Evolutionary conservation across 305 asterid genomes (phyloP).

Genomic region (Withania somnifera): DNA sequence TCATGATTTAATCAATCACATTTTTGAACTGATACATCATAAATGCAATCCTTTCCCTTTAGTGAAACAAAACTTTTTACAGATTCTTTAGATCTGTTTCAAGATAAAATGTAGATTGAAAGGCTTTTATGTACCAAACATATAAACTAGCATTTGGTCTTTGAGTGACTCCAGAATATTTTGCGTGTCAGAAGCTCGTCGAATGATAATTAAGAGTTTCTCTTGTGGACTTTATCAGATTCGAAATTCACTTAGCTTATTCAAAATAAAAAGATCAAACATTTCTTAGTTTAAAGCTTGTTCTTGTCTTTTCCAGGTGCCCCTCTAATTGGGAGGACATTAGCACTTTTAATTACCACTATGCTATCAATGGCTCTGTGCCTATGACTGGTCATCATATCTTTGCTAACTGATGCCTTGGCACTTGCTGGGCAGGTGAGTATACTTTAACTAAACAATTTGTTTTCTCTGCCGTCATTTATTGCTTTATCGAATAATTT

Average conservation of each 20-base stretch:
- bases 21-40: neutral
- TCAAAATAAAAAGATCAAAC: neutral
- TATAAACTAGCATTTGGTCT: neutral
- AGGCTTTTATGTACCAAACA: neutral
- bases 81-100: neutral
- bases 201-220: neutral
- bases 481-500: neutral
- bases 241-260: neutral
- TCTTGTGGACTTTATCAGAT: neutral
- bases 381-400: conserved; percentile 89
- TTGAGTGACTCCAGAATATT: neutral
- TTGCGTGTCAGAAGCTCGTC: neutral
- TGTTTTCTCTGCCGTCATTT: neutral
- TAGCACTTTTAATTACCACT: conserved; percentile 65
- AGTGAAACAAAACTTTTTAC: neutral
- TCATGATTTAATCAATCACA: neutral
- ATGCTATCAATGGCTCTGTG: conserved; percentile 70
- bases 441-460: neutral
- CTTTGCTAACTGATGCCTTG: conserved; percentile 88
- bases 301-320: conserved; percentile 44
- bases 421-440: conserved; percentile 96
- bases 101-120: neutral
- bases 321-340: conserved; percentile 69
- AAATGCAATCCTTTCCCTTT: neutral
- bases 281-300: neutral